Evolutionary conservation across 345 rosid species (phyloP).

Genomic region (Eucalyptus paniculata): DNA sequence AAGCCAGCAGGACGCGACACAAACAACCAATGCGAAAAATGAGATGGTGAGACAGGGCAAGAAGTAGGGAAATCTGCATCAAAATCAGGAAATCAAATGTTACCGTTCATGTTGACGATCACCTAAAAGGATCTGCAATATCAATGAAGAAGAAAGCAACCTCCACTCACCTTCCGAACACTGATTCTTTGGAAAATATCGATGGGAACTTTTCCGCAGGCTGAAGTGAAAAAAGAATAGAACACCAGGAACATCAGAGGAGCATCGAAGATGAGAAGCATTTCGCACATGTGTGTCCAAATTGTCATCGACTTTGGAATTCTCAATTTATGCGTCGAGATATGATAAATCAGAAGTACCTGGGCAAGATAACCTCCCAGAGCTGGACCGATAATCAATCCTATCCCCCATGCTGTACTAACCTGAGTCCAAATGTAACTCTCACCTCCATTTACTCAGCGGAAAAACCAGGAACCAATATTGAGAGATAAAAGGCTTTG

Average conservation of each 20-base stretch:
- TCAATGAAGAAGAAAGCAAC: background rate
- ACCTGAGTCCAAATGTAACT: constrained; percentile 27
- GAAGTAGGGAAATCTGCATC: constrained; percentile 75
- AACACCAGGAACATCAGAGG: background rate
- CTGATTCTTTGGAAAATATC: constrained; percentile 51
- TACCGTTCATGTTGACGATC: background rate
- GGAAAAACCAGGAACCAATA: background rate
- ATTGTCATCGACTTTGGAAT: background rate
- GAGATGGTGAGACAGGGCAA: constrained; percentile 61
- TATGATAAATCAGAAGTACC: constrained; percentile 21
- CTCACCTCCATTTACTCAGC: background rate
- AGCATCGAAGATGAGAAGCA: background rate
- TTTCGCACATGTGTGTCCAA: background rate
- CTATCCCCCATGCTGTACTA: constrained; percentile 95
- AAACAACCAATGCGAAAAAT: constrained; percentile 41
- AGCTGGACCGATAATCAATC: constrained; percentile 95
- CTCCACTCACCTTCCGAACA: constrained; percentile 52
- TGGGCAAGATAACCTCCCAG: constrained; percentile 88
- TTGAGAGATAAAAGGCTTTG: background rate
- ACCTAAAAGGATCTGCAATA: background rate
- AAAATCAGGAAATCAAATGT: background rate
- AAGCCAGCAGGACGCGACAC: constrained; percentile 47
- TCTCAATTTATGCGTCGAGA: background rate
- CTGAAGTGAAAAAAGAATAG: constrained; percentile 32
- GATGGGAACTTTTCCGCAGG: constrained; percentile 80